A percentile compares a stretch with the other conserved stretches of the same genome.
Conservation (phyloP, 495 filamentous ascomycete genomes). For the Apiosordaria backusii region DNA sequence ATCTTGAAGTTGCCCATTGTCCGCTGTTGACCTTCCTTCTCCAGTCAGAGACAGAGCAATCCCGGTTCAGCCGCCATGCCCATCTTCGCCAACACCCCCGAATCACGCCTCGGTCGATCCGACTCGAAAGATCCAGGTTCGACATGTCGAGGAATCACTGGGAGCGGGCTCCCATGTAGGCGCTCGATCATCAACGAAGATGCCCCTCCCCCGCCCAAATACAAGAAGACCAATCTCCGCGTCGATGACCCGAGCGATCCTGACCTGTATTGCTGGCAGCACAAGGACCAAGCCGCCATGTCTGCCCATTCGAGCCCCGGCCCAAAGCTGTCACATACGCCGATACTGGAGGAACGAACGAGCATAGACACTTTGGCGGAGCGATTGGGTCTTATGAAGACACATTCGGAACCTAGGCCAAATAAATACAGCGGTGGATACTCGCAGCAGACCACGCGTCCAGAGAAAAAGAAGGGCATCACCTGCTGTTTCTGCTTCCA, state of each 20-base stretch:
- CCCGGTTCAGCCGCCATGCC: too few relatives aligned
- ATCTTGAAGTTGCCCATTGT: neutral
- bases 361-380: conserved; percentile 84
- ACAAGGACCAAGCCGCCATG: conserved; percentile 74
- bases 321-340: conserved; percentile 29
- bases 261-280: conserved; percentile 80
- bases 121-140: conserved; percentile 80
- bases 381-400: conserved; percentile 62
- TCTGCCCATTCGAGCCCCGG: conserved; percentile 43
- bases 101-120: conserved; percentile 68
- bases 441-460: conserved; percentile 28
- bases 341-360: conserved; percentile 54
- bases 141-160: conserved; percentile 85
- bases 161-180: conserved; percentile 73
- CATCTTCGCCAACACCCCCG: conserved; percentile 77
- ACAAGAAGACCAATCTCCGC: conserved; percentile 39
- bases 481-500: conserved; percentile 47
- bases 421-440: conserved; percentile 20
- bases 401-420: conserved; percentile 29
- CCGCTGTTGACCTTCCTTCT: neutral
- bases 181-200: conserved; percentile 52
- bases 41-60: neutral
- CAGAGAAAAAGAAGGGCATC: conserved; percentile 32
- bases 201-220: conserved; percentile 18
- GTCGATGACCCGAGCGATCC: conserved; percentile 47